Base-by-base conservation (phyloP, 73 alveolate species). In the Tetrahymena elliotti region DNA sequence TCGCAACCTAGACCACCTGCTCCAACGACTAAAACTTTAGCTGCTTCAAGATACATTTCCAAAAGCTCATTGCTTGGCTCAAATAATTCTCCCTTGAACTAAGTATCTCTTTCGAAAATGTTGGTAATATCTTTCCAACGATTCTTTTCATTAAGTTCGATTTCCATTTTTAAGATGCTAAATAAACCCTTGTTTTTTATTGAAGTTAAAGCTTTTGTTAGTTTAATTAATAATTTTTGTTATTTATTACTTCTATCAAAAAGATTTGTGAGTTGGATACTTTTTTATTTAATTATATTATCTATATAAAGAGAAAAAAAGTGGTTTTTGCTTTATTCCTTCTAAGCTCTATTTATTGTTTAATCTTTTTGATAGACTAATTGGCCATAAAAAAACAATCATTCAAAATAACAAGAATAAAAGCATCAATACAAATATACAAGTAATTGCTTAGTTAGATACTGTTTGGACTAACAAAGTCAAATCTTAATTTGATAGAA, bases 1-100 rank as follows among this genome's bases (percentile, higher is more conserved):
- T 99, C 99, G 94, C 99, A 99, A 34, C 99, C 99, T 38, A 99
- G 96, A n/a, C 99, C 99, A 22, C 99, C 99, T 10, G 99, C 99
- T 9, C 99, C 99, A 4, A 99, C 98, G n/a, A 99, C 99, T 52
- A 99, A 97, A 33, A 99, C 97, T 93, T 98, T 97, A 20, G 98
- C 98, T 20, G 47, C 22, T 20, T 38, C 37, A 33, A 94, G 93
- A 16, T 68, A 68, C 36, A 68, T 27, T n/a, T 68, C 88, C n/a
- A 68, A 27, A 68, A 68, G 88, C 36, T 68, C 88, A 68, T 31
- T 31, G 33, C 88, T 68, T 3, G 88, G 88, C 36, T 68, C 88
- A 31, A 68, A 68, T 10, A 68, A 68, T 18, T 68, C 88, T 68
- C 88, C 88, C 36, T 68, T 68, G 88, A 68, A 68, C 36, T 68